Evolutionary conservation across 176 grass and related monocot species (phyloP), one percentile per base, ranked within the genome.

Genomic region (Avena insularis): DNA sequence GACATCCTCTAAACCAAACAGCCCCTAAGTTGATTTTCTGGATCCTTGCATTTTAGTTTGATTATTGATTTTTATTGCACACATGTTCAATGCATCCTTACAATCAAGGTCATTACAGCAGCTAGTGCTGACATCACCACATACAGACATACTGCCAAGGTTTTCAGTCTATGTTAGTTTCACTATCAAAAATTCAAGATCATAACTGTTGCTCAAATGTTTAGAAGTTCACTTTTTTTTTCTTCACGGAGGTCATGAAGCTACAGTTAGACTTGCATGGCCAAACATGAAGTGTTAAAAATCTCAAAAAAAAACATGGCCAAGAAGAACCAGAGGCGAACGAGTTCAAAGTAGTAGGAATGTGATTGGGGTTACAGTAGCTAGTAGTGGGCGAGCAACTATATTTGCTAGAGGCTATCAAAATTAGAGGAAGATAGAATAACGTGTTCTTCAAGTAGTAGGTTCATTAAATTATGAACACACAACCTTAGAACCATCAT

Each of bases 61-160:
- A 50, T 75, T 75, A 8, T 51, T 75, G 21, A 11, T 71, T 51
- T 75, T 75, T 23, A 50, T 48, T 74, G 71, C 43, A 12, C 46
- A 75, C 46, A 75, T 40, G 16, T 75, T 75, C 71, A 75, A 50
- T 51, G 45, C 21, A 50, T 75, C 46, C 46, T 75, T 75, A 75
- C 21, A 14, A 74, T 51, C 71, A 75, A 75, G 46, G 46, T 27
- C 46, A 51, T 75, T 47, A 75, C 71, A 51, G 71, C 46, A 75
- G 6, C 46, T 51, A 51, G 21, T 51, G 46, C 21, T 75, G 63
- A 66, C 27, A 66, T 66, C 27, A 66, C 63, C 12, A 66, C 62
- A 27, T 64, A 62, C 59, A 21, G 59, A 66, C 62, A 27, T 65
- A 62, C 59, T 62, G 59, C 9, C 59, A 62, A 21, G 62, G 62